Base-by-base conservation (phyloP, 129 eudicot species). In the Kitagawia praeruptora region DNA sequence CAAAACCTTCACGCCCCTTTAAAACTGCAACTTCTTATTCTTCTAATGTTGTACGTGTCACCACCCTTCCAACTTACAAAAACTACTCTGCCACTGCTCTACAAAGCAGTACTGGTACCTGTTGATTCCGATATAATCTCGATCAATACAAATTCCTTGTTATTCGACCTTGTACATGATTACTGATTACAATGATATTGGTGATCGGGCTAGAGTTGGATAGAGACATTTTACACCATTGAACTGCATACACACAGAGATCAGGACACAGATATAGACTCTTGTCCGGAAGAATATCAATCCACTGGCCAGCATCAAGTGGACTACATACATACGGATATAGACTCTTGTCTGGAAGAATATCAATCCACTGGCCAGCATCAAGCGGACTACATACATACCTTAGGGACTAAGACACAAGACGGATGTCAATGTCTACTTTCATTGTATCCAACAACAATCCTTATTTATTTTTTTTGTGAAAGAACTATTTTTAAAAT, bases 1-100 rank as follows among this genome's bases (percentile, higher is more conserved):
- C 69, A 61, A 61, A 61, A 61, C 69, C 69, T 61, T 61, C 69
- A 61, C 69, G 69, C 69, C 28, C 67, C 69, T 56, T 53, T 61
- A 25, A n/a, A 34, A 25, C 34, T 9, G 69, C 66, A 61, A 61
- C 69, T 25, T 19, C 4, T 23, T 8, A n/a, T 61, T n/a, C 69
- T 61, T 61, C 69, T 7, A 9, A n/a, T n/a, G 25, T 4, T 61
- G 15, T 61, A 61, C 37, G 69, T 61, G 69, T n/a, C 69, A 21
- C 4, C 66, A n/a, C 66, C 25, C 23, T 58, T 34, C 37, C 66
- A 8, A 58, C 11, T 58, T 13, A 8, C 2, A 23, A 8, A 58
- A 58, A 7, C 66, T n/a, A 25, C 28, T n/a, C 31, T 25, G 69
- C 28, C 4, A 25, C 67, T 58, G 67, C 67, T 58, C 31, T 61